Percentiles rank a stretch among this genome's conserved stretches.
Evolutionary conservation across 306 rosid species (phyloP).

Genomic region (Echinosophora koreensis): DNA sequence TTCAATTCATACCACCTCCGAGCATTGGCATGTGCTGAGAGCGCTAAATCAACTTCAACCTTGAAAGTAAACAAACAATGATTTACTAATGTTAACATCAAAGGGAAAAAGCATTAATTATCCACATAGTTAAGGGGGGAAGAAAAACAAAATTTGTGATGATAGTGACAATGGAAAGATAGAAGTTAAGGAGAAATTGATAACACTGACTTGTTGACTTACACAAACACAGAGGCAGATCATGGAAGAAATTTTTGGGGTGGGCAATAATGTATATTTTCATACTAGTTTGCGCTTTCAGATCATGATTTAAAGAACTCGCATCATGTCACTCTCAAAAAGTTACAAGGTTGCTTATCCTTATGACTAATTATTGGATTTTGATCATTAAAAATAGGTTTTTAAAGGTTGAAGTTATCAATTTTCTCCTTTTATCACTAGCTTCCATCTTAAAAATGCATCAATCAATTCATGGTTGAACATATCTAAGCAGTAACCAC

Average conservation of each 20-base stretch:
- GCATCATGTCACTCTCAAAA: not conserved
- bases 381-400: not conserved
- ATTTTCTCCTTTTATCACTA: not conserved
- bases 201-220: conserved; percentile 10
- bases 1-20: conserved; percentile 92
- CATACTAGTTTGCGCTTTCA: not conserved
- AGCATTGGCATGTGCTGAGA: conserved; percentile 97
- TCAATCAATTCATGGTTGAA: not conserved
- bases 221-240: not conserved
- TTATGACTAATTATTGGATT: not conserved
- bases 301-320: not conserved
- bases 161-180: conserved; percentile 14
- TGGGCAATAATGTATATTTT: not conserved
- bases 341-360: not conserved
- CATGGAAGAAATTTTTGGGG: not conserved
- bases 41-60: conserved; percentile 96
- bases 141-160: conserved; percentile 9
- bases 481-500: not conserved
- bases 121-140: conserved; percentile 2
- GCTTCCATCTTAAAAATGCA: not conserved
- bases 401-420: not conserved
- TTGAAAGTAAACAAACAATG: conserved; percentile 40
- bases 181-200: not conserved
- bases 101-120: conserved; percentile 28
- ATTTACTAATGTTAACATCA: conserved; percentile 37